These are phyloP conservation scores for Ceratobasidium sp. DNA, from an alignment of 1,284 basidiomycete species.

Conservation along the genomic window DNA sequence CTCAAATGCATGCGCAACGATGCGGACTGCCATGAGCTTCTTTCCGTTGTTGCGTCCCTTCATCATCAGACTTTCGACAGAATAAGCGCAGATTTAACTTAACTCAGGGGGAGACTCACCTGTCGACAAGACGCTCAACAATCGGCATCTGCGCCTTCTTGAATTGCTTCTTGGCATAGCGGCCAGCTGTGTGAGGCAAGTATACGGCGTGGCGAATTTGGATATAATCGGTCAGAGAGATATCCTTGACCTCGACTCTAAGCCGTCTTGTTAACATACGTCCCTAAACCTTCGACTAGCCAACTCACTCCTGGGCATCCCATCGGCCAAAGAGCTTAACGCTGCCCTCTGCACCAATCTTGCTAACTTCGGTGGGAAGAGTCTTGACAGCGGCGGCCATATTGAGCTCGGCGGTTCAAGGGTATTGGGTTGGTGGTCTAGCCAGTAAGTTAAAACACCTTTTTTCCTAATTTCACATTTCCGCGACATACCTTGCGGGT, in stretches of 20 bases:
- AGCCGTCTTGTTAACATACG: not conserved
- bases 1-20: constrained; percentile 99
- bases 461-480: not conserved
- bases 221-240: constrained; percentile 98
- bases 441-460: not conserved
- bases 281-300: not conserved
- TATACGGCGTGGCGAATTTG: constrained; percentile 99
- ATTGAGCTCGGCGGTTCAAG: constrained; percentile 18
- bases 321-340: constrained; percentile 98
- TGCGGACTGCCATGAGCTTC: constrained; percentile 99
- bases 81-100: constrained; percentile 10
- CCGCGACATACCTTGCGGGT: constrained; percentile 23
- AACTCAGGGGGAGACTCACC: constrained; percentile 67
- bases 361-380: constrained; percentile 88
- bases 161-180: constrained; percentile 99
- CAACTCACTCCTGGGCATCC: constrained; percentile 93
- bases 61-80: constrained; percentile 93
- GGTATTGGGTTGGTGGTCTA: not conserved
- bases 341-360: constrained; percentile 76
- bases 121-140: constrained; percentile 98
- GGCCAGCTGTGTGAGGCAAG: constrained; percentile 97
- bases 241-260: constrained; percentile 99
- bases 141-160: constrained; percentile 99
- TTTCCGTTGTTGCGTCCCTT: constrained; percentile 99
- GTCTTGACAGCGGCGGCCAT: constrained; percentile 61